phyloP scores from a whole-genome alignment of 1,139 yeast species.

The Yamadazyma sp. region DNA sequence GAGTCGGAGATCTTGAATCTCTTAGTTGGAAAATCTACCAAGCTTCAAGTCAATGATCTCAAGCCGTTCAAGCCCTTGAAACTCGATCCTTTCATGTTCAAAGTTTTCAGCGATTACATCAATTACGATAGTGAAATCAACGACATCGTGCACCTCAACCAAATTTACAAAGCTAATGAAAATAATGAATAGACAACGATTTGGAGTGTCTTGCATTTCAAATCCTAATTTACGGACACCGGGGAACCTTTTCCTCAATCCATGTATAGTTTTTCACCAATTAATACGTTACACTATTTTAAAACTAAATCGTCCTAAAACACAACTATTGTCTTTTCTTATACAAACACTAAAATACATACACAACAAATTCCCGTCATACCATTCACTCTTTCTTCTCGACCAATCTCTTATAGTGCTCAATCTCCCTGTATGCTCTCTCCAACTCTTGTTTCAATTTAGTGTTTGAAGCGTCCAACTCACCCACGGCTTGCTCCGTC shows the following conservation, averaged over 20 bases:
- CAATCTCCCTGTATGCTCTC: slow-evolving; percentile 91
- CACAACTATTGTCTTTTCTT: background rate
- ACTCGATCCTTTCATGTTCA: slow-evolving; percentile 36
- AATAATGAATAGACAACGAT: background rate
- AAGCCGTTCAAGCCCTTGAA: slow-evolving; percentile 35
- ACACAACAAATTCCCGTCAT: background rate
- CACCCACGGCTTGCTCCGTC: slow-evolving; percentile 84
- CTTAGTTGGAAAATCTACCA: slow-evolving; percentile 31
- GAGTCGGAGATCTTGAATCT: slow-evolving; percentile 37
- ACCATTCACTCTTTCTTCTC: slow-evolving; percentile 18
- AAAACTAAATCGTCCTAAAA: background rate
- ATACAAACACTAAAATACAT: slow-evolving; percentile 1
- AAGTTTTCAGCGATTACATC: slow-evolving; percentile 24
- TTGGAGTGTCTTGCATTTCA: too few species aligned
- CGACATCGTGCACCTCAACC: slow-evolving; percentile 19
- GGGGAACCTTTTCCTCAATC: too few species aligned
- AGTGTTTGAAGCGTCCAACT: slow-evolving; percentile 27
- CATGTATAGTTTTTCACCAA: too few species aligned
- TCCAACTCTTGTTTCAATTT: slow-evolving; percentile 42
- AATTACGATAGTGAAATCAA: slow-evolving; percentile 28
- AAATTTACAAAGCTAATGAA: slow-evolving; percentile 6
- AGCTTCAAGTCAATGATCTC: slow-evolving; percentile 20
- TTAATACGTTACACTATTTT: too few species aligned
- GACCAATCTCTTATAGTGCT: slow-evolving; percentile 65
- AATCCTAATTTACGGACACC: too few species aligned